Conservation (phyloP, 2,329 filamentous ascomycete species). For the Trichoderma sp. region DNA sequence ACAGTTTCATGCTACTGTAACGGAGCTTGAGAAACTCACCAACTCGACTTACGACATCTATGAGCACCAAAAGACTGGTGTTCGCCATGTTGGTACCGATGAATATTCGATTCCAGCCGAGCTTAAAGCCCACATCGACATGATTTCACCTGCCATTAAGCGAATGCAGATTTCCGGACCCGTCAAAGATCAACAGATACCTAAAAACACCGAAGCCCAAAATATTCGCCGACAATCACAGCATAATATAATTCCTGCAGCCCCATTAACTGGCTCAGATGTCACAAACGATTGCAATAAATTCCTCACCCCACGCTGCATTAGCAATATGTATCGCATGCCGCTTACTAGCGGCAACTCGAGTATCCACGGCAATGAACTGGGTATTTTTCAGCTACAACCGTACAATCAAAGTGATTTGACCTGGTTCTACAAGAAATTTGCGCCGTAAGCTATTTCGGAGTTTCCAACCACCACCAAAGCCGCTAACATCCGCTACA, state of each 20-base stretch:
- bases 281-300: background rate
- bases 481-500: background rate
- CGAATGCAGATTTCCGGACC: background rate
- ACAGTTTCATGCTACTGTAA: constrained; percentile 10
- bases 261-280: background rate
- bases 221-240: background rate
- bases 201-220: background rate
- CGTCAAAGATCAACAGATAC: too few relatives aligned
- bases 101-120: background rate
- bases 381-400: constrained; percentile 4
- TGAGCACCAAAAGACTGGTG: background rate
- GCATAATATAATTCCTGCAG: background rate
- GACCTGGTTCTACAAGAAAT: background rate
- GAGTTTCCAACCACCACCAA: background rate
- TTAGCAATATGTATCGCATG: constrained; percentile 3
- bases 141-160: background rate
- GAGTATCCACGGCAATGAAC: background rate
- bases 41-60: background rate
- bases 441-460: background rate
- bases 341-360: background rate
- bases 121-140: background rate
- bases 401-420: constrained; percentile 5
- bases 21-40: background rate
- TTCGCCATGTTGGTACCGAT: background rate
- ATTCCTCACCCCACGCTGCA: background rate